These are phyloP conservation scores for Stentor roeselii DNA, from an alignment of 73 alveolate species.

Conservation along the genomic window DNA sequence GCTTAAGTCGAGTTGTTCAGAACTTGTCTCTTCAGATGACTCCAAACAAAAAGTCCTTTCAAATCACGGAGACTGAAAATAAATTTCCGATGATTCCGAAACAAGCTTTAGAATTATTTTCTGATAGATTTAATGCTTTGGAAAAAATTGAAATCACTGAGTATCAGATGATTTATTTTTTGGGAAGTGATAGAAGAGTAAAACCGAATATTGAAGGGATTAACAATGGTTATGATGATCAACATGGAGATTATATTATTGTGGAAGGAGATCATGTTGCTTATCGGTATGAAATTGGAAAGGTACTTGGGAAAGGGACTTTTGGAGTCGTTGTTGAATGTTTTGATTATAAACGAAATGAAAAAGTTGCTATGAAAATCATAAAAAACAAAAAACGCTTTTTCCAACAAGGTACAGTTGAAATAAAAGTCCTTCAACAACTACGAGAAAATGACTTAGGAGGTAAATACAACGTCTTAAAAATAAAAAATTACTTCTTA, in stretches of 20 bases:
- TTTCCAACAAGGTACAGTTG: slow-evolving; percentile 50
- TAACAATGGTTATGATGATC: slow-evolving; percentile 3
- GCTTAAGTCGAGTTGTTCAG: too few relatives aligned
- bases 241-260: slow-evolving; percentile 5
- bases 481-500: slow-evolving; percentile 61
- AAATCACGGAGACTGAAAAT: too few relatives aligned
- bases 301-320: slow-evolving; percentile 54
- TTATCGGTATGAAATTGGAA: neutral
- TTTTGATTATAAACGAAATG: slow-evolving; percentile 53
- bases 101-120: too few relatives aligned
- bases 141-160: too few relatives aligned
- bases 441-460: slow-evolving; percentile 50
- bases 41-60: too few relatives aligned
- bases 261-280: neutral
- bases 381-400: slow-evolving; percentile 57
- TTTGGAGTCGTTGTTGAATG: slow-evolving; percentile 58
- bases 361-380: slow-evolving; percentile 58
- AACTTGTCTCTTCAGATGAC: too few relatives aligned
- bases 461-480: slow-evolving; percentile 61
- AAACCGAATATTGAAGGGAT: too few relatives aligned
- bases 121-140: too few relatives aligned
- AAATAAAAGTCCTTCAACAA: slow-evolving; percentile 53
- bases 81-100: too few relatives aligned
- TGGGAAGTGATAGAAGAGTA: too few relatives aligned
- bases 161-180: too few relatives aligned